phyloP scores from a whole-genome alignment of 1,284 basidiomycete species.

The Malassezia nana region DNA sequence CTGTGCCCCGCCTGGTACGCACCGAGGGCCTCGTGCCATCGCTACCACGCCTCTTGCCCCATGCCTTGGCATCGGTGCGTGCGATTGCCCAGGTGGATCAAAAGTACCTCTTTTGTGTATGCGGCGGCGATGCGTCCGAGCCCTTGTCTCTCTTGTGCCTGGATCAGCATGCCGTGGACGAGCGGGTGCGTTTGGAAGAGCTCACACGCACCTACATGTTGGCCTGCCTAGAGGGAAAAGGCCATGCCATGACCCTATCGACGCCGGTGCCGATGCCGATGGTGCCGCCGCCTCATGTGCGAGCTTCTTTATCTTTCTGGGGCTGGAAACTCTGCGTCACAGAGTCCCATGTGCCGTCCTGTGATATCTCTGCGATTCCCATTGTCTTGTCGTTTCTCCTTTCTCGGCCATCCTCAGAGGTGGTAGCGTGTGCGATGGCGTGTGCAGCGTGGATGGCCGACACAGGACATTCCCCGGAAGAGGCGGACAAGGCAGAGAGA shows the following conservation, averaged over 20 bases:
- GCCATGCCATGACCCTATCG: neutral
- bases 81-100: conserved; percentile 71
- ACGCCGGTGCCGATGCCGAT: neutral
- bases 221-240: conserved; percentile 4
- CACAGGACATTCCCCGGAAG: neutral
- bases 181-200: conserved; percentile 73
- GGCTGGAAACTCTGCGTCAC: neutral
- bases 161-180: conserved; percentile 92
- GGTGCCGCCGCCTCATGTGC: neutral
- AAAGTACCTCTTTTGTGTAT: conserved; percentile 72
- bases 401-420: neutral
- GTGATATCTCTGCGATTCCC: neutral
- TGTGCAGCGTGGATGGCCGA: neutral
- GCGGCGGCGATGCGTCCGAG: conserved; percentile 10
- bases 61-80: neutral
- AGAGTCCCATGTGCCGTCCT: neutral
- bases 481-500: neutral
- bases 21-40: neutral
- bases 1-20: neutral
- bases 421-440: neutral
- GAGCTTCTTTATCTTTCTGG: neutral
- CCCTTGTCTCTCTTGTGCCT: conserved; percentile 58
- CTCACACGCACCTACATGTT: conserved; percentile 61
- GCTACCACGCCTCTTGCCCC: neutral
- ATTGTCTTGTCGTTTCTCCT: neutral